These are phyloP conservation scores for Linum usitatissimum DNA, from an alignment of 345 rosid genomes.

Conservation along the genomic window DNA sequence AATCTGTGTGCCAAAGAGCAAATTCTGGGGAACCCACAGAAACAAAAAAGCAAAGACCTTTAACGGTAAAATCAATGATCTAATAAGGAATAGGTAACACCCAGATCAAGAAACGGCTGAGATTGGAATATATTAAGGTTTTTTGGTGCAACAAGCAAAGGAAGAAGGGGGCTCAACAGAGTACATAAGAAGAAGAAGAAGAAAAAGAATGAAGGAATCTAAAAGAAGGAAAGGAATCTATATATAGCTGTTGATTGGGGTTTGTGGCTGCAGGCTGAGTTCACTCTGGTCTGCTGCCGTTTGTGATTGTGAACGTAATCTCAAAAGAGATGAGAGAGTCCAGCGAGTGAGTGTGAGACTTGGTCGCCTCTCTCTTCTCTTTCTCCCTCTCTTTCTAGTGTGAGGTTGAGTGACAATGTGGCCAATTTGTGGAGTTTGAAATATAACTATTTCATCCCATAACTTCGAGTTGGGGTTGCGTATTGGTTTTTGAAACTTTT, in stretches of 20 bases:
- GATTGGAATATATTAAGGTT: neutral
- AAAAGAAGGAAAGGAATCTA: neutral
- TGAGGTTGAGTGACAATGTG: no score
- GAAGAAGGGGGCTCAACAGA: neutral
- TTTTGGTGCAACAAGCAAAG: neutral
- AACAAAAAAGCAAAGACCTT: neutral
- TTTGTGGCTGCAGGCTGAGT: neutral
- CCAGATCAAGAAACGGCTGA: neutral
- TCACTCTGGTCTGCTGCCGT: no score
- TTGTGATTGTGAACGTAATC: no score
- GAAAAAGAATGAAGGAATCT: neutral
- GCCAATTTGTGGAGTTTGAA: no score
- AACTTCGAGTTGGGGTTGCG: no score
- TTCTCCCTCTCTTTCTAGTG: no score
- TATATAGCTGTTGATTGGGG: neutral
- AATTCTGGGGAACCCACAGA: neutral
- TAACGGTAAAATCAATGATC: neutral
- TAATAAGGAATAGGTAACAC: neutral
- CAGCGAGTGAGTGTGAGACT: no score
- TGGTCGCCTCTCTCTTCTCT: no score
- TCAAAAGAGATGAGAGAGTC: no score
- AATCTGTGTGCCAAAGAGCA: neutral
- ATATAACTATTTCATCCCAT: no score
- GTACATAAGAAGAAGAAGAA: neutral
- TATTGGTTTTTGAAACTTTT: no score